A percentile compares a stretch with the other conserved stretches of the same genome.
Conservation (phyloP, 2,329 filamentous ascomycete genomes). For the Cladosporium velox region DNA sequence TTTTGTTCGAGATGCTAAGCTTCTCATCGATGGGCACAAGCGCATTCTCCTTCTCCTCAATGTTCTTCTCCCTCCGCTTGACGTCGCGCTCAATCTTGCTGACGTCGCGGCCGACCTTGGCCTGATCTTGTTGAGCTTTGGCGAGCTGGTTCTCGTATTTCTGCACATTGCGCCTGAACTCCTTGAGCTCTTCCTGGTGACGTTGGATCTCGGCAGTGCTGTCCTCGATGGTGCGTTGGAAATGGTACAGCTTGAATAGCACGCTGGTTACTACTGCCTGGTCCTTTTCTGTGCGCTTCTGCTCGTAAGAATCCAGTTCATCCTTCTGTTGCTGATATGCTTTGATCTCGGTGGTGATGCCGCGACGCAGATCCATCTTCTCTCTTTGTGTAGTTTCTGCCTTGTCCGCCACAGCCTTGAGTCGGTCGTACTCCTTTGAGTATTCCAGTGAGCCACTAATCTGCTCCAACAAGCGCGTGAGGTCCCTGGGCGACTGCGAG, state of each 20-base stretch:
- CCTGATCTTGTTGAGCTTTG: constrained; percentile 79
- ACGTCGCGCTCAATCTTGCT: constrained; percentile 82
- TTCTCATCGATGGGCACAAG: constrained; percentile 92
- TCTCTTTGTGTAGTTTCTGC: constrained; percentile 86
- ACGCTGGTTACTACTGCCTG: constrained; percentile 90
- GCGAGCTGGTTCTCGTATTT: constrained; percentile 80
- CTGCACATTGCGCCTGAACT: constrained; percentile 84
- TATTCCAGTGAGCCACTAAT: constrained; percentile 95
- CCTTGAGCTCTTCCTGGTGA: constrained; percentile 92
- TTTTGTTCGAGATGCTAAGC: constrained; percentile 73
- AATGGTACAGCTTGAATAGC: constrained; percentile 94
- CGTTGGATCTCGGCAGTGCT: constrained; percentile 88
- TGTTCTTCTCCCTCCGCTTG: constrained; percentile 79
- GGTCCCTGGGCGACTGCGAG: constrained; percentile 88
- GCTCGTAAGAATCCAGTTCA: constrained; percentile 90
- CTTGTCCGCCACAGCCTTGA: constrained; percentile 84
- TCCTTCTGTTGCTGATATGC: constrained; percentile 96
- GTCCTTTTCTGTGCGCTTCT: constrained; percentile 86
- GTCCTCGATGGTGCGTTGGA: constrained; percentile 89
- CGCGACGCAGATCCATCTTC: constrained; percentile 83
- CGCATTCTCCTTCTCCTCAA: constrained; percentile 82
- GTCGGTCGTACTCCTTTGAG: constrained; percentile 86
- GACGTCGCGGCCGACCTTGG: constrained; percentile 73
- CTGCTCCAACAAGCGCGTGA: constrained; percentile 92
- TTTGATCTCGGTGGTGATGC: constrained; percentile 96